Conservation (phyloP, 1,139 yeast genomes). For the Yamadazyma sp. region DNA sequence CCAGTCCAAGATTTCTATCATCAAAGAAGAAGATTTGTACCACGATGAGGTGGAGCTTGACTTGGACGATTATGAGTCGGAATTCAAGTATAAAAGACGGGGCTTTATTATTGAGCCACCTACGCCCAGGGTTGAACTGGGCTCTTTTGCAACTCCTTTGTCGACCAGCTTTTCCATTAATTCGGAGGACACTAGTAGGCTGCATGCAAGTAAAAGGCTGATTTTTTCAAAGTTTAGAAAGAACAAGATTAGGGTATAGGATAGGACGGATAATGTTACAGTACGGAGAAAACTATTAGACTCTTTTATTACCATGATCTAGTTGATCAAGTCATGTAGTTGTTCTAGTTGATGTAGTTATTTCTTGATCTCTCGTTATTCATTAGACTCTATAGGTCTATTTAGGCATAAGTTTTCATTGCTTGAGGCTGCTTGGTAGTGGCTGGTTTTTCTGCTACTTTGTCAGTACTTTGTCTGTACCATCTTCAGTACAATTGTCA, state of each 20-base stretch:
- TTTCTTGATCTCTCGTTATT: background rate
- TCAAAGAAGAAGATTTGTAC: slow-evolving; percentile 12
- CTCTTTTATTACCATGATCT: too few relatives aligned
- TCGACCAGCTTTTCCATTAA: slow-evolving; percentile 14
- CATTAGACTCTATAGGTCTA: background rate
- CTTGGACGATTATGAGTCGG: slow-evolving; percentile 2
- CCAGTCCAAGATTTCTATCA: slow-evolving; percentile 8
- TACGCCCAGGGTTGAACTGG: slow-evolving; percentile 14
- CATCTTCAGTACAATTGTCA: too few relatives aligned
- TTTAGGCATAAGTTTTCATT: too few relatives aligned
- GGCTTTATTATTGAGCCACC: slow-evolving; percentile 18
- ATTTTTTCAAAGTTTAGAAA: slow-evolving; percentile 16
- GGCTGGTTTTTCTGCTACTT: too few relatives aligned
- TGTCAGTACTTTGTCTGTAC: too few relatives aligned
- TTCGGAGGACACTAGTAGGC: slow-evolving; percentile 14
- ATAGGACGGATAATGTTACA: slow-evolving; percentile 1
- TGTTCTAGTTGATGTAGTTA: background rate
- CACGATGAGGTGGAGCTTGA: slow-evolving; percentile 1
- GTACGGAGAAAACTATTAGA: too few relatives aligned
- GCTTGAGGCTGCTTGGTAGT: too few relatives aligned
- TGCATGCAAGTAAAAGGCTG: slow-evolving; percentile 17
- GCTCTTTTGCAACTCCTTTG: slow-evolving; percentile 11
- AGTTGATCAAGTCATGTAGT: background rate
- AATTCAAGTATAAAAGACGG: slow-evolving; percentile 11
- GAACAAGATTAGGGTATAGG: slow-evolving; percentile 5